phyloP scores from a whole-genome alignment of 208 protist genomes.

The Leishmania lainsoni region DNA sequence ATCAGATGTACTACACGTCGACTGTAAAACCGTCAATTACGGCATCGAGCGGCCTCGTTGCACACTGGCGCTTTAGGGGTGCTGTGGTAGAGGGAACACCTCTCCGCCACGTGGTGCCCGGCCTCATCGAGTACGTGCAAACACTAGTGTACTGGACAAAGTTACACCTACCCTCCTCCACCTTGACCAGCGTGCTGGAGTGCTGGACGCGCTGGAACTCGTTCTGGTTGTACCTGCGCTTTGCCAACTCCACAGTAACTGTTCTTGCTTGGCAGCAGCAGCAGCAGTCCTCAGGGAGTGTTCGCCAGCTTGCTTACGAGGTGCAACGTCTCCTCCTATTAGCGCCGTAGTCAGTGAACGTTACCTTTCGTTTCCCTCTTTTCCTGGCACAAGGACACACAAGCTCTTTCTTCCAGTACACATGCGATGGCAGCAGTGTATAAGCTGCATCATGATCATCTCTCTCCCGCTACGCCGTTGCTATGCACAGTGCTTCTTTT shows the following conservation, averaged over 20 bases:
- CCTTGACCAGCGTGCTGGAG: conserved; percentile 2
- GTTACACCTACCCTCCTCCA: conserved; percentile 3
- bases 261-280: conserved; percentile 20
- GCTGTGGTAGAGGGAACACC: conserved; percentile 22
- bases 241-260: conserved; percentile 14
- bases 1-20: conserved; percentile 14
- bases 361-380: background rate
- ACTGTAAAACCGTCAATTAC: background rate
- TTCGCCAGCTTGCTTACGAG: conserved; percentile 18
- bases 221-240: conserved; percentile 24
- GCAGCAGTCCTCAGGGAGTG: conserved; percentile 4
- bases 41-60: background rate
- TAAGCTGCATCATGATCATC: background rate
- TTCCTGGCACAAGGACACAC: background rate
- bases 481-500: background rate
- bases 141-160: conserved; percentile 10
- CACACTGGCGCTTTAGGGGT: conserved; percentile 7
- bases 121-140: conserved; percentile 16
- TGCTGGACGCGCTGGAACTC: conserved; percentile 24
- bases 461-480: background rate
- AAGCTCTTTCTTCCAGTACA: background rate
- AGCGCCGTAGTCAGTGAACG: background rate
- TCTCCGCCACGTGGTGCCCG: conserved; percentile 7
- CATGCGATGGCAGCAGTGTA: background rate
- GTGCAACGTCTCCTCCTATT: conserved; percentile 14